Evolutionary conservation across 2,329 filamentous ascomycete genomes (phyloP), one percentile per base, ranked within the genome.

Genomic region (Cladophialophora carrionii): DNA sequence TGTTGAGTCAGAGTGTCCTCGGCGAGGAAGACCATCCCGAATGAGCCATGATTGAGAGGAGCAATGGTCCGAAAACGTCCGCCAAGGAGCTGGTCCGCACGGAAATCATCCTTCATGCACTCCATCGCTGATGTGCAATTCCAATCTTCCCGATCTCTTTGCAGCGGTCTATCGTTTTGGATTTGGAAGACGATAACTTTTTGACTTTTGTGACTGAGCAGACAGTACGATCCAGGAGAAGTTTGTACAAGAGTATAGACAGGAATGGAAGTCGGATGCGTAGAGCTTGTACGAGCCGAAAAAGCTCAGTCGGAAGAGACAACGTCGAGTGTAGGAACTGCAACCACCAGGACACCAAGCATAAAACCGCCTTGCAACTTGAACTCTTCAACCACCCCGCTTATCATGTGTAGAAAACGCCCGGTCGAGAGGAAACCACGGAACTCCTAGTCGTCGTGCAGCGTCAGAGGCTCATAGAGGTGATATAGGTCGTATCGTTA

Each of bases 11-110:
- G 77, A 70, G 88, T 83, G 77, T 99, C 92, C 76, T 85, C 89
- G 66, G 94, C 95, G 80, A 92, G 88, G 80, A 97, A 97, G 73
- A 99, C 95, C 91, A 98, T 96, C 76, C 95, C 95, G 76, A 98
- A 99, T 62, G 95, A 98, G 73, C 95, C 95, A 85, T 97, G 92
- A 77, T 99, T 99, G 81, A 99, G 90, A 64, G 95, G 93, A 72
- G 93, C 91, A 75, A 97, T 85, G 63, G 93, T 96, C 80, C 90
- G 84, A 78, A 95, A 99, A 72, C 95, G 93, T 78, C 91, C 92
- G 76, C 91, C 88, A 76, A 96, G 88, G 76, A 96, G 81, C 79
- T 90, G 86, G 78, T 90, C 91, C 78, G 87, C 83, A 75, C 87
- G 82, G 80, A 96, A 95, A 75, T 88, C 85, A 80, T 92, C 87